phyloP scores from a whole-genome alignment of 2,329 filamentous ascomycete species.

The Penicillium oxalicum region DNA sequence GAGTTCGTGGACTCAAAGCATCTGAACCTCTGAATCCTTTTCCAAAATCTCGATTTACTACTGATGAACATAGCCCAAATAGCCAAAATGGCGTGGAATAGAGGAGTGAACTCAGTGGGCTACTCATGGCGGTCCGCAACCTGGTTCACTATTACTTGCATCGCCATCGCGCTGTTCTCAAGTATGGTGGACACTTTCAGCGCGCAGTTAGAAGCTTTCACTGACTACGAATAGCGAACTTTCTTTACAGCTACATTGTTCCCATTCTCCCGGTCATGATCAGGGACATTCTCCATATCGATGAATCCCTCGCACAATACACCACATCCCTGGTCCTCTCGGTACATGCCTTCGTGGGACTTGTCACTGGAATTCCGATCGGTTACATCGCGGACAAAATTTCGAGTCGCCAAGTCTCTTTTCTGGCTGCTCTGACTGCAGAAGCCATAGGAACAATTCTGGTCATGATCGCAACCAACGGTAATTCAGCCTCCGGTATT shows the following conservation, averaged over 20 bases:
- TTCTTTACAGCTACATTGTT: constrained; percentile 21
- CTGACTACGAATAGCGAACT: constrained; percentile 4
- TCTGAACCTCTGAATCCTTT: no score
- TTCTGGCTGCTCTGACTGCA: constrained; percentile 2
- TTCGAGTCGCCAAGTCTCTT: constrained; percentile 3
- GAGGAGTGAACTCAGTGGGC: not conserved
- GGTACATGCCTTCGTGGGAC: constrained; percentile 11
- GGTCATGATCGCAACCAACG: no score
- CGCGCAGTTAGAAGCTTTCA: not conserved
- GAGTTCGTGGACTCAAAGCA: no score
- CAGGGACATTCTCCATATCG: constrained; percentile 14
- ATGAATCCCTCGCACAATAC: constrained; percentile 13
- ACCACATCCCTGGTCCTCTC: constrained; percentile 15
- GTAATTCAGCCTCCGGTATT: no score
- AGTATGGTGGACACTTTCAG: not conserved
- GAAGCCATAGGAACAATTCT: no score
- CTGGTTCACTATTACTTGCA: not conserved
- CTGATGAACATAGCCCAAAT: no score
- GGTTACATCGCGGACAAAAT: constrained; percentile 11
- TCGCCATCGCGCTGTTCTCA: constrained; percentile 2
- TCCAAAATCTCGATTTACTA: no score
- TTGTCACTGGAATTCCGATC: constrained; percentile 12
- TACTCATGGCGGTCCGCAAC: constrained; percentile 1
- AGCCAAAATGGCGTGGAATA: no score
- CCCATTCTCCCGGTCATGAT: constrained; percentile 23